Evolutionary conservation across 345 rosid genomes (phyloP).

Genomic region (Odontarrhena argentea): DNA sequence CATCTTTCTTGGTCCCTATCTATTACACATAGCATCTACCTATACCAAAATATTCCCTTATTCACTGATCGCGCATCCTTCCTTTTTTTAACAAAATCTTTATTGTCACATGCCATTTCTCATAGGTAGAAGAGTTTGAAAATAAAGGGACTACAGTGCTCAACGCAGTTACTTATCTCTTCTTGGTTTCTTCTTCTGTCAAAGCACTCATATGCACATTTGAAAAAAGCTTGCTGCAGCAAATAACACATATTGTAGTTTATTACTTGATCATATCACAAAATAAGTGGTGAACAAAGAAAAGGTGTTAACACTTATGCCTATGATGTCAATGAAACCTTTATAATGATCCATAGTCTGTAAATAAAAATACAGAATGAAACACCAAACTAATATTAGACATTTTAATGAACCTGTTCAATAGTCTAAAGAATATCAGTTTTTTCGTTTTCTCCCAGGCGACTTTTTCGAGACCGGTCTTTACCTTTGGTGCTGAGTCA

Average conservation of each 20-base stretch:
- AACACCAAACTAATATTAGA: not conserved
- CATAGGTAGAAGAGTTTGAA: constrained; percentile 47
- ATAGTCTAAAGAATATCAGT: constrained; percentile 1
- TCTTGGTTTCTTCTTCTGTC: constrained; percentile 77
- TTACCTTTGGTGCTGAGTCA: too few species aligned
- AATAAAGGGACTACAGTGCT: constrained; percentile 77
- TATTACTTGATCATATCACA: not conserved
- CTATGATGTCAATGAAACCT: not conserved
- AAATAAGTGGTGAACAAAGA: not conserved
- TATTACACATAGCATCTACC: too few species aligned
- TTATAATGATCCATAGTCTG: not conserved
- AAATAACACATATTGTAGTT: not conserved
- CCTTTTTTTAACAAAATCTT: too few species aligned
- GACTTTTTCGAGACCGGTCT: too few species aligned
- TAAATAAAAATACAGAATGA: not conserved
- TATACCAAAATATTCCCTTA: too few species aligned
- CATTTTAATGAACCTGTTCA: not conserved
- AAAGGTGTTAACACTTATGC: not conserved
- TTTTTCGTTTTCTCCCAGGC: too few species aligned
- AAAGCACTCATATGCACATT: constrained; percentile 88
- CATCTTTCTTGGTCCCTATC: constrained; percentile 76
- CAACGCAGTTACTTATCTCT: constrained; percentile 77
- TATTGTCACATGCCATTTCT: too few species aligned
- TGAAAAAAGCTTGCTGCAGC: constrained; percentile 94
- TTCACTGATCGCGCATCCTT: too few species aligned